These are phyloP conservation scores for Gracilaria domingensis DNA, from an alignment of 23 red algal species.

Conservation along the genomic window DNA sequence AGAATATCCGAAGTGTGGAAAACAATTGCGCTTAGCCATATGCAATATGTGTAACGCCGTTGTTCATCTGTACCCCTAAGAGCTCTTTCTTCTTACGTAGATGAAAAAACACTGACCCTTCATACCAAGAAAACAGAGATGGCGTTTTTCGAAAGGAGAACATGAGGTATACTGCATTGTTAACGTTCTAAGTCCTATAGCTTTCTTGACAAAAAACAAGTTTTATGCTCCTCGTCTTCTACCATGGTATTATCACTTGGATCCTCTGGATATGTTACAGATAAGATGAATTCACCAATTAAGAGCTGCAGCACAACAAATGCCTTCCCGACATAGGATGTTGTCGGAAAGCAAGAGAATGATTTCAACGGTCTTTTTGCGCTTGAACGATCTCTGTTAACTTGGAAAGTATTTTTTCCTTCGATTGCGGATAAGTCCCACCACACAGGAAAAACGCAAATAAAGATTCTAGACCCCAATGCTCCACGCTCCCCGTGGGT, in stretches of 20 bases:
- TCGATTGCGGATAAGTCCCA: background rate
- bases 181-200: background rate
- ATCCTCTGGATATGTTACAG: background rate
- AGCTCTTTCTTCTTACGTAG: background rate
- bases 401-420: slow-evolving; percentile 6
- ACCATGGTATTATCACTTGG: slow-evolving; percentile 10
- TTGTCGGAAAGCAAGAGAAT: slow-evolving; percentile 21
- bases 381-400: slow-evolving; percentile 19
- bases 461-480: slow-evolving; percentile 36
- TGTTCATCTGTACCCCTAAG: background rate
- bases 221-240: background rate
- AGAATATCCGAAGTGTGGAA: slow-evolving; percentile 46
- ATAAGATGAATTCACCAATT: slow-evolving; percentile 34
- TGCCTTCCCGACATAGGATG: slow-evolving; percentile 25
- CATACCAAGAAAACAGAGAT: slow-evolving; percentile 54
- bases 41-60: slow-evolving; percentile 30
- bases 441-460: slow-evolving; percentile 49
- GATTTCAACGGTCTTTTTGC: background rate
- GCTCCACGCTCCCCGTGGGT: background rate
- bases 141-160: slow-evolving; percentile 1
- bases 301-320: slow-evolving; percentile 49
- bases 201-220: background rate
- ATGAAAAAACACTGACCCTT: background rate
- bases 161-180: background rate
- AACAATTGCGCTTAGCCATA: slow-evolving; percentile 26